phyloP scores from a whole-genome alignment of 2,329 filamentous ascomycete species.

The Cercospora janseana region DNA sequence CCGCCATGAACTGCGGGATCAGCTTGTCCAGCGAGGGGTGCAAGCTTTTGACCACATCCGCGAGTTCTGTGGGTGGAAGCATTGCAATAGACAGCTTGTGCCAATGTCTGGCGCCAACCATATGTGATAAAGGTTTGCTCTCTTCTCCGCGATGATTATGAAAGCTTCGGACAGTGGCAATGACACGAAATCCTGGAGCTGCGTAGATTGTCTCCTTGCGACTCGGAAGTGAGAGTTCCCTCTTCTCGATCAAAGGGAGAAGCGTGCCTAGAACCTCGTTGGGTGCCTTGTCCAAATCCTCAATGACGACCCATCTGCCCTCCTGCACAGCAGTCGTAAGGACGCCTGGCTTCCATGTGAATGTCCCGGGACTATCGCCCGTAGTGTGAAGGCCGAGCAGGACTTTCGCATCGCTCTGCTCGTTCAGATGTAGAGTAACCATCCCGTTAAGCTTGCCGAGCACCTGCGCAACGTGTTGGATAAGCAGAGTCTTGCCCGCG shows the following conservation, averaged over 20 bases:
- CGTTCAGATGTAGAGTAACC: slow-evolving; percentile 93
- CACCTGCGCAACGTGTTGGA: slow-evolving; percentile 76
- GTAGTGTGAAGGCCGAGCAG: slow-evolving; percentile 92
- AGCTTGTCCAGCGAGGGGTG: slow-evolving; percentile 67
- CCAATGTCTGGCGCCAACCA: slow-evolving; percentile 88
- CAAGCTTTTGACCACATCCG: slow-evolving; percentile 67
- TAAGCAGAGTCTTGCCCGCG: slow-evolving; percentile 83
- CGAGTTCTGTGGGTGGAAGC: slow-evolving; percentile 67
- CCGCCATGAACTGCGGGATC: slow-evolving; percentile 55
- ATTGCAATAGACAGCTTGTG: slow-evolving; percentile 67
- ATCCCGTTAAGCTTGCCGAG: slow-evolving; percentile 77
- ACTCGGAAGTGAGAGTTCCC: slow-evolving; percentile 86
- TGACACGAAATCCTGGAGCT: slow-evolving; percentile 79
- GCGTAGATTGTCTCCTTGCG: slow-evolving; percentile 83
- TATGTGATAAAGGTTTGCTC: slow-evolving; percentile 63
- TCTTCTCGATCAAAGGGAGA: slow-evolving; percentile 84
- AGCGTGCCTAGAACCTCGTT: slow-evolving; percentile 93
- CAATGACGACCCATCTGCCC: slow-evolving; percentile 94
- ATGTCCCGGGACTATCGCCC: slow-evolving; percentile 80
- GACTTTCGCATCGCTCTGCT: slow-evolving; percentile 97
- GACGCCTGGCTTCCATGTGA: slow-evolving; percentile 88
- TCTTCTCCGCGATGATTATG: slow-evolving; percentile 66
- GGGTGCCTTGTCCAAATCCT: slow-evolving; percentile 92
- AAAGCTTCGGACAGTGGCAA: slow-evolving; percentile 81
- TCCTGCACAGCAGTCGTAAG: slow-evolving; percentile 91